Base-by-base conservation (phyloP, 306 rosid species). In the Rosa persica region DNA sequence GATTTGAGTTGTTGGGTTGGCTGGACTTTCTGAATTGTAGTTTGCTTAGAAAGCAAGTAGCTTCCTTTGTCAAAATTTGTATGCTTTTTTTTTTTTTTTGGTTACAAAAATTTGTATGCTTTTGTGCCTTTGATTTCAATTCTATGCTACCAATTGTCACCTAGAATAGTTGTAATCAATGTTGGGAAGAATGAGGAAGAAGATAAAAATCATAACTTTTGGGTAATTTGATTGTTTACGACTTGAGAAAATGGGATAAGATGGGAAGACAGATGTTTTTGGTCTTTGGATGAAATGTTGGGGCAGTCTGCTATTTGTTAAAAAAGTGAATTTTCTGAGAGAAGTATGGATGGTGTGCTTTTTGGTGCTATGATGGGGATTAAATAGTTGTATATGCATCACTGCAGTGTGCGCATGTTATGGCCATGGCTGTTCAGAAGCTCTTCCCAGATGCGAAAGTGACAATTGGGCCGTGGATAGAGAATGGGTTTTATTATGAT, bases 401-500 rank as follows among this genome's bases (percentile, higher is more conserved):
- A 55, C n/a, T 82, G 72, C 79, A 93, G 99, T 93, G 98, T 84
- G 99, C 98, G 4, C 99, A 95, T 87, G 99, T 95, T 78, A 95
- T 95, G 99, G 99, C 99, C 67, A 95, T 95, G 99, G 99, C 98
- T 13, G 99, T 95, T 85, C 98, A 95, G 83, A 93, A 91, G 85
- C 91, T 93, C 76, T 93, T 67, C 80, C 98, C 98, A 23, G 83
- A 93, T 79, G 99, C 99, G 5, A 95, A 95, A 85, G 99, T 93
- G 73, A 95, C 99, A 3, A 95, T 93, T 73, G 99, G 99, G 42
- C 99, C 98, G 52, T 91, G 99, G 99, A 95, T 95, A 51, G 97
- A 91, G 40, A 89, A 89, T 82, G 99, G 99, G 30, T 95, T 95
- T 87, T 95, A 95, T 74, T 95, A 95, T 75, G 99, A 95, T 84